phyloP scores from a whole-genome alignment of 352 stramenopile species.

The Phytophthora parvispora region DNA sequence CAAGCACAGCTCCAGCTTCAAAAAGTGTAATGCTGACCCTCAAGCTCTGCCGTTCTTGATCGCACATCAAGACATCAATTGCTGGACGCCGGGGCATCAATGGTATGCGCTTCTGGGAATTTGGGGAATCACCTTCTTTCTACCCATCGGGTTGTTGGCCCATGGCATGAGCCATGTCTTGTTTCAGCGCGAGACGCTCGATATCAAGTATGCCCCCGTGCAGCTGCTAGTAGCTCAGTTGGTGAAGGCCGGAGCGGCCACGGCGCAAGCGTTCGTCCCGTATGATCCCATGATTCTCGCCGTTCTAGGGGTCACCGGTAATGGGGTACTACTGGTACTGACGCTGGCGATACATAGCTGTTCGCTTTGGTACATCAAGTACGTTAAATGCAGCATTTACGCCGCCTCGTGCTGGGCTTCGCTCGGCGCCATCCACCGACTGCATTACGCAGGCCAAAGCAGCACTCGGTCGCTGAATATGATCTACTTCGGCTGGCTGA shows the following conservation, averaged over 20 bases:
- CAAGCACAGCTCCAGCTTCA: conserved; percentile 1
- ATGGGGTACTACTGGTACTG: conserved; percentile 44
- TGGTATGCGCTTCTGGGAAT: conserved; percentile 63
- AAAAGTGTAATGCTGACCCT: conserved; percentile 1
- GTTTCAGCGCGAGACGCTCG: conserved; percentile 67
- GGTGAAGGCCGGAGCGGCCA: conserved; percentile 56
- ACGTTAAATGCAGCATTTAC: conserved; percentile 66
- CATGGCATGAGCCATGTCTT: conserved; percentile 76
- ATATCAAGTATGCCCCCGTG: conserved; percentile 73
- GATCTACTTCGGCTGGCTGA: conserved; percentile 72
- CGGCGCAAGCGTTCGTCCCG: conserved; percentile 59
- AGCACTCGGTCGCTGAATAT: conserved; percentile 50
- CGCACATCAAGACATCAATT: conserved; percentile 49
- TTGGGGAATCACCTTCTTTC: conserved; percentile 69
- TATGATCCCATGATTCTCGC: conserved; percentile 48
- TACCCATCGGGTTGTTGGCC: conserved; percentile 63
- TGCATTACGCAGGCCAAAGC: conserved; percentile 25
- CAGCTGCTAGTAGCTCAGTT: conserved; percentile 63
- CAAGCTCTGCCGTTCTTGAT: conserved; percentile 45
- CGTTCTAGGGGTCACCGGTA: conserved; percentile 44
- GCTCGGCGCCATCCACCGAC: conserved; percentile 54
- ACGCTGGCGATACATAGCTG: conserved; percentile 53
- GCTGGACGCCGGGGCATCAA: conserved; percentile 52
- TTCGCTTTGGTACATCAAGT: conserved; percentile 70
- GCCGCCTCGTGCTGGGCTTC: conserved; percentile 67